These are phyloP conservation scores for Fusarium globosum DNA, from an alignment of 2,329 filamentous ascomycete species.

Conservation along the genomic window DNA sequence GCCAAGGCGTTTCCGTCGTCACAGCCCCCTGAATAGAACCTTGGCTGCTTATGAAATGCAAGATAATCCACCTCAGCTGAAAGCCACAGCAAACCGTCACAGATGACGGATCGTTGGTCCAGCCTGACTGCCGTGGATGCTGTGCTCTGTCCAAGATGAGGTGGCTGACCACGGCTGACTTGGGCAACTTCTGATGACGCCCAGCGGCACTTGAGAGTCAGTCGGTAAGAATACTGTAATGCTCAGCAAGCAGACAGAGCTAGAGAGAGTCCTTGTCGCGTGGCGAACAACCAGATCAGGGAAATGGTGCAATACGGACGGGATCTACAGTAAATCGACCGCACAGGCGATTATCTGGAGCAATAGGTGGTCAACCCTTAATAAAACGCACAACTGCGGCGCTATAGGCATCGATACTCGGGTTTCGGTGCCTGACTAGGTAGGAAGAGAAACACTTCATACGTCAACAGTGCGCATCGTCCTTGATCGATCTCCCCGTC, in stretches of 20 bases:
- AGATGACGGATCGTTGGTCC: slow-evolving; percentile 22
- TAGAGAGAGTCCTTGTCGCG: slow-evolving; percentile 27
- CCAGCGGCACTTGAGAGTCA: not conserved
- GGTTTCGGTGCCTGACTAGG: slow-evolving; percentile 38
- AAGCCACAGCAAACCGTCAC: slow-evolving; percentile 26
- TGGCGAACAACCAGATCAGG: slow-evolving; percentile 39
- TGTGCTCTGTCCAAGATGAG: slow-evolving; percentile 8
- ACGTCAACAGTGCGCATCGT: slow-evolving; percentile 33
- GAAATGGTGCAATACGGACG: slow-evolving; percentile 26
- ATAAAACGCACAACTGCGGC: slow-evolving; percentile 26
- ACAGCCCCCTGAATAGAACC: slow-evolving; percentile 17
- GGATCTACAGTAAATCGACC: slow-evolving; percentile 26
- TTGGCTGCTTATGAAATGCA: slow-evolving; percentile 24
- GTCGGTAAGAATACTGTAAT: slow-evolving; percentile 1
- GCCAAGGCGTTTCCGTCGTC: slow-evolving; percentile 26
- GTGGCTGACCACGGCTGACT: slow-evolving; percentile 10
- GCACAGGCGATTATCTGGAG: slow-evolving; percentile 22
- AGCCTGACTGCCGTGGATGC: slow-evolving; percentile 1
- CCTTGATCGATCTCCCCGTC: slow-evolving; percentile 15
- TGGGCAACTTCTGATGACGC: slow-evolving; percentile 22
- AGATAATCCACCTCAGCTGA: slow-evolving; percentile 33
- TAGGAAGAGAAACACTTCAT: slow-evolving; percentile 15
- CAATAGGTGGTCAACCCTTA: slow-evolving; percentile 25
- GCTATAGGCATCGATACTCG: slow-evolving; percentile 32
- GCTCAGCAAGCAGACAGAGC: not conserved